These are phyloP conservation scores for Theileria sp. DNA, from an alignment of 169 alveolate genomes.

Conservation along the genomic window DNA sequence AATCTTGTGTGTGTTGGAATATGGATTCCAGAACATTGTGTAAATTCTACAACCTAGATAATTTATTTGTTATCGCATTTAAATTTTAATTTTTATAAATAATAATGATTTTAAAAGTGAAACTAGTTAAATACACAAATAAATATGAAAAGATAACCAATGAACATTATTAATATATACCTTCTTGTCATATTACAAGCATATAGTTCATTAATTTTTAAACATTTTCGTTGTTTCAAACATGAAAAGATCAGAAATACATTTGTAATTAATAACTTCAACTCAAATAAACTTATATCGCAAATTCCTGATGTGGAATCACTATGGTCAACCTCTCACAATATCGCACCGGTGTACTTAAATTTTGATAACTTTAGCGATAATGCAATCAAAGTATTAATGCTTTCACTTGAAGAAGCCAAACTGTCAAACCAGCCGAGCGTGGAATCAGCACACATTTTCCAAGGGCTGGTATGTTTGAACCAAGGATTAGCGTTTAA, in stretches of 20 bases:
- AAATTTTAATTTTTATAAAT: too few species aligned
- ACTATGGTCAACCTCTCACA: background rate
- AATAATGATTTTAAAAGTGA: background rate
- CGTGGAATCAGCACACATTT: slow-evolving; percentile 47
- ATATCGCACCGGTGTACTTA: slow-evolving; percentile 9
- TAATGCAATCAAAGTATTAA: slow-evolving; percentile 54
- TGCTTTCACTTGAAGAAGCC: slow-evolving; percentile 68
- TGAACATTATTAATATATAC: background rate
- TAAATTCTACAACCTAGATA: background rate
- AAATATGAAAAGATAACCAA: background rate
- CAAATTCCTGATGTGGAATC: background rate
- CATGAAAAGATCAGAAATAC: background rate
- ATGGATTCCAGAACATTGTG: background rate
- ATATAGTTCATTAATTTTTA: background rate
- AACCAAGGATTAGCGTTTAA: slow-evolving; percentile 37
- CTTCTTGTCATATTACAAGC: background rate
- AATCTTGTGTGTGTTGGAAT: slow-evolving; percentile 17
- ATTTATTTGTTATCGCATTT: background rate
- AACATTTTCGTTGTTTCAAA: background rate
- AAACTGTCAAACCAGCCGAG: slow-evolving; percentile 13
- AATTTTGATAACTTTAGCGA: slow-evolving; percentile 65
- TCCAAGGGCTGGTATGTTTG: slow-evolving; percentile 58
- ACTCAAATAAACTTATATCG: background rate
- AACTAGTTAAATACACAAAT: background rate
- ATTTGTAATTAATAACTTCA: background rate